Base-by-base conservation (phyloP, 2,329 filamentous ascomycete genomes). In the Arthrobotrys iridis region DNA sequence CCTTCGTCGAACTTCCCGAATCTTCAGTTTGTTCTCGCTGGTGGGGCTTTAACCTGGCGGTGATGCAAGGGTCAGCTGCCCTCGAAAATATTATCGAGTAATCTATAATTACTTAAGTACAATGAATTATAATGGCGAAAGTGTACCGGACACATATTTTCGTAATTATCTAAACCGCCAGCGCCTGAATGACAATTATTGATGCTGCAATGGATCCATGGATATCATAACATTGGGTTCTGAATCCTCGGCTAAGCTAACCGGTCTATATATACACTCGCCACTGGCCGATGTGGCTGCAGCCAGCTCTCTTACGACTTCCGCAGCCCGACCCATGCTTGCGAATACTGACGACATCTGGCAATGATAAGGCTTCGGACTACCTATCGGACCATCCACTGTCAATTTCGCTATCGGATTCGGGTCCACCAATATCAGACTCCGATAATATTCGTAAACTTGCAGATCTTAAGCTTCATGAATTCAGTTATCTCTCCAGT, bases 261-360 rank as follows among this genome's bases (percentile, higher is more conserved):
- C 46, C 46, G n/a, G 46, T 30, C 30, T 30, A 28, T 59, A 28
- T 59, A 41, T 43, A 15, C 37, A 41, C 26, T 30, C 55, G 55
- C 55, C 55, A 59, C 55, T n/a, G n/a, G n/a, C n/a, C 20, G 20
- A 15, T 59, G 55, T 59, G 37, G 33, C 37, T 41, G n/a, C 6
- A 6, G 6, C 55, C 40, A 43, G 4, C 37, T 41, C 35, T 59
- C 24, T 59, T 59, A 13, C 24, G 20, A 43, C 55, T 59, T 41
- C 35, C 37, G 55, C 18, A 40, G 37, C 35, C 22, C 13, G 33
- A 37, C 13, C 22, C n/a, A 28, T 59, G 35, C 35, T 59, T 59
- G 55, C 55, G 55, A 59, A 59, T 43, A 10, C 55, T 59, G 55
- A 59, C 55, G 55, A 59, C 55, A 59, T 59, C n/a, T 59, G 37